Conservation (phyloP, 768 basidiomycete species). For the Mrakia blollopis region DNA sequence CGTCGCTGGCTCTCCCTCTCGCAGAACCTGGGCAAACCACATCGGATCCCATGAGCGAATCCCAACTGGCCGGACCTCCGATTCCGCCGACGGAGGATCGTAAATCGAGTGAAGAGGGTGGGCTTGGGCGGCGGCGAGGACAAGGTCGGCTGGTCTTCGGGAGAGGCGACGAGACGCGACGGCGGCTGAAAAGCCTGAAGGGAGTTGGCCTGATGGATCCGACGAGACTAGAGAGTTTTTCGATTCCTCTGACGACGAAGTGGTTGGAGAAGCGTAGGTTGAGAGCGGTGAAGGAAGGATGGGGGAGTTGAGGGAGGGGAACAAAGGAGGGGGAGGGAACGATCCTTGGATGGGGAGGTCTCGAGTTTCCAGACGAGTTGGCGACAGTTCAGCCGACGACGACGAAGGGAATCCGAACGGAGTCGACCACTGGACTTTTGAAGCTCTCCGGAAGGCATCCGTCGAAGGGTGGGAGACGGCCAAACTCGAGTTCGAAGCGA, state of each 20-base stretch:
- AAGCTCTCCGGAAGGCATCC: constrained; percentile 32
- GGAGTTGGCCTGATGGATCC: neutral
- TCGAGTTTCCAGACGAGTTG: neutral
- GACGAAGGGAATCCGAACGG: neutral
- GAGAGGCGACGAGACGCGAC: neutral
- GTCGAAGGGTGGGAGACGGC: constrained; percentile 19
- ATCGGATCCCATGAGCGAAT: neutral
- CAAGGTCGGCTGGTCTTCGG: neutral
- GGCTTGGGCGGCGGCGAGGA: neutral
- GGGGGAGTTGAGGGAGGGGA: neutral
- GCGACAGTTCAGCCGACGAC: neutral
- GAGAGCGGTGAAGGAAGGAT: no score
- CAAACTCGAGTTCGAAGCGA: constrained; percentile 24
- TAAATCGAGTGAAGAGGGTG: neutral
- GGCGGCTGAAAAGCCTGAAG: neutral
- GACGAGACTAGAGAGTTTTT: neutral
- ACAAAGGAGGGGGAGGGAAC: neutral
- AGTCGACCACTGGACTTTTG: constrained; percentile 43
- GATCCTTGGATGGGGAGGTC: no score
- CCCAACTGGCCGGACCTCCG: neutral
- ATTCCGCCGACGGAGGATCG: neutral
- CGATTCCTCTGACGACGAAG: neutral
- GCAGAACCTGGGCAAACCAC: neutral
- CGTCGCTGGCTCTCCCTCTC: neutral
- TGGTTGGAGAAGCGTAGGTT: neutral